phyloP scores from a whole-genome alignment of 805 yeast species.

The Myxozyma mucilagina region DNA sequence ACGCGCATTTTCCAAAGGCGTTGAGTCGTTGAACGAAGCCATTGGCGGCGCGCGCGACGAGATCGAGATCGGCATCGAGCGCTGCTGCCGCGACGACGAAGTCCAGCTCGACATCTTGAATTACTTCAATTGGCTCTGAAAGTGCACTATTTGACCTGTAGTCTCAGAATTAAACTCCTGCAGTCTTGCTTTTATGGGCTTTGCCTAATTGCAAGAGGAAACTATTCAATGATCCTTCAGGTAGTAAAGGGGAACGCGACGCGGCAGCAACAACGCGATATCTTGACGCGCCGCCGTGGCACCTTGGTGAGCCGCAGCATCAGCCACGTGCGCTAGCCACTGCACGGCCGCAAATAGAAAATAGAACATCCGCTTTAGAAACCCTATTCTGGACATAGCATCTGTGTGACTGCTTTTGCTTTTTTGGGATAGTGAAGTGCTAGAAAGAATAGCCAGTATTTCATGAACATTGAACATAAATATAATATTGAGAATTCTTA shows the following conservation, averaged over 20 bases:
- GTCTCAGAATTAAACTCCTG: too few relatives aligned
- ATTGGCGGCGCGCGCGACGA: constrained; percentile 22
- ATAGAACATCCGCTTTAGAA: neutral
- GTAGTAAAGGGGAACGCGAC: neutral
- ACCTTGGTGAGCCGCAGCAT: neutral
- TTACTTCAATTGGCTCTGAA: neutral
- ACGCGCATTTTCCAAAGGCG: constrained; percentile 29
- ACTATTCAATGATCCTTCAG: too few relatives aligned
- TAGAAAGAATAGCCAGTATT: too few relatives aligned
- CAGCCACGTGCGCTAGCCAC: constrained; percentile 3
- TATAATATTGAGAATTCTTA: too few relatives aligned
- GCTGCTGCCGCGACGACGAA: constrained; percentile 32
- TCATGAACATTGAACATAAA: too few relatives aligned
- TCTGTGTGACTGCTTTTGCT: constrained; percentile 22
- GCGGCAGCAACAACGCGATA: neutral
- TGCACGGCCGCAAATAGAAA: neutral
- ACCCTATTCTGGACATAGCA: neutral
- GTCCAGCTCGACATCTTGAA: constrained; percentile 28
- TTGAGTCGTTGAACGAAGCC: constrained; percentile 28
- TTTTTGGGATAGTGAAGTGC: too few relatives aligned
- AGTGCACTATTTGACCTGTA: too few relatives aligned
- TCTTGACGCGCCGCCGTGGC: neutral
- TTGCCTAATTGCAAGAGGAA: too few relatives aligned
- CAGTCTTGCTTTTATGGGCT: too few relatives aligned
- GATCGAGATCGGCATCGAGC: constrained; percentile 32